phyloP scores from a whole-genome alignment of 768 basidiomycete species.

The Naganishia onofrii region DNA sequence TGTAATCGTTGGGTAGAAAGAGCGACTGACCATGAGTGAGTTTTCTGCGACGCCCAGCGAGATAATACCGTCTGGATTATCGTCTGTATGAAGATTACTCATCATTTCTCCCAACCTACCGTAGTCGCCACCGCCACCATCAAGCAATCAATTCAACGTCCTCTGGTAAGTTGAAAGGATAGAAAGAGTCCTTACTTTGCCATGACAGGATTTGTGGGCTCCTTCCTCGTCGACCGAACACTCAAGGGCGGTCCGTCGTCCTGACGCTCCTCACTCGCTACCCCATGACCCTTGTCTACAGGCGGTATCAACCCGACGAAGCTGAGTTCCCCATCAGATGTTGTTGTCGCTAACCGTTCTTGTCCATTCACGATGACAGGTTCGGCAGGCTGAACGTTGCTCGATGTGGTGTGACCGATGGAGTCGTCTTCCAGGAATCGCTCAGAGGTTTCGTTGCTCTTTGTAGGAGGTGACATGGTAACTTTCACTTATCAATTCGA shows the following conservation, averaged over 20 bases:
- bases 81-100: slow-evolving; percentile 38
- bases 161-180: too few relatives aligned
- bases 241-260: not conserved
- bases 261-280: not conserved
- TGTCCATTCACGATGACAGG: not conserved
- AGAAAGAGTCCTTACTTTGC: slow-evolving; percentile 8
- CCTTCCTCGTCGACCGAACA: not conserved
- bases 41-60: slow-evolving; percentile 49
- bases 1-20: too few relatives aligned
- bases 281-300: not conserved
- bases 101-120: slow-evolving; percentile 19
- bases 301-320: not conserved
- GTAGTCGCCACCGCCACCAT: too few relatives aligned
- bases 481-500: too few relatives aligned
- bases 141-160: too few relatives aligned
- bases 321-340: not conserved
- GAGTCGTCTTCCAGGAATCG: not conserved
- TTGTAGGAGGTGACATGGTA: not conserved
- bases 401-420: not conserved
- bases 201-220: slow-evolving; percentile 20
- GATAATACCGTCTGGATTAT: slow-evolving; percentile 47
- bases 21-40: slow-evolving; percentile 44
- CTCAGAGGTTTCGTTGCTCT: not conserved
- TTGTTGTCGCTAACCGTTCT: not conserved
- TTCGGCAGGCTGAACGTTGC: not conserved